phyloP scores from a whole-genome alignment of 768 basidiomycete genomes.

The Tricholoma flavovirens region DNA sequence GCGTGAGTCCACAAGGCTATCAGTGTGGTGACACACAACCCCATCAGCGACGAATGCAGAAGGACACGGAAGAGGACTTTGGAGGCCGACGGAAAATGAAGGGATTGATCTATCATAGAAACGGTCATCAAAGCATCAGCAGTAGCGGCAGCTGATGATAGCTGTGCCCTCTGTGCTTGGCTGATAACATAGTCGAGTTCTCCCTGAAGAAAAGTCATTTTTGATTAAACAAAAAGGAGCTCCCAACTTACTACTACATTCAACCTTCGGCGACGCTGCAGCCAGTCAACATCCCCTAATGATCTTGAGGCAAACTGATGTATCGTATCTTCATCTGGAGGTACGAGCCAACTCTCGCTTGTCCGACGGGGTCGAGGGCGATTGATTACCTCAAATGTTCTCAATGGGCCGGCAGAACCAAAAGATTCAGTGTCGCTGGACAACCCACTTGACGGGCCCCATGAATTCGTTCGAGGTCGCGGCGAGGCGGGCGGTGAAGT shows the following conservation, averaged over 20 bases:
- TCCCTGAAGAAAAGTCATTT: conserved; percentile 37
- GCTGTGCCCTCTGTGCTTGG: conserved; percentile 46
- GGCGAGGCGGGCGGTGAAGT: conserved; percentile 38
- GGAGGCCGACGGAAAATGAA: conserved; percentile 29
- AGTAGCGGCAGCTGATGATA: conserved; percentile 47
- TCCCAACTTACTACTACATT: conserved; percentile 55
- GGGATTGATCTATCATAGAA: conserved; percentile 1
- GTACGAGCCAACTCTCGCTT: conserved; percentile 26
- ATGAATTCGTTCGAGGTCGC: conserved; percentile 42
- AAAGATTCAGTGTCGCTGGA: conserved; percentile 43
- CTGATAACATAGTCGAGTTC: conserved; percentile 68
- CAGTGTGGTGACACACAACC: conserved; percentile 51
- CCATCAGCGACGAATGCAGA: conserved; percentile 55
- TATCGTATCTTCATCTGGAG: conserved; percentile 11
- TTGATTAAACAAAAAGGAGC: conserved; percentile 2
- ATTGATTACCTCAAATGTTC: conserved; percentile 50
- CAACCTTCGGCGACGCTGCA: conserved; percentile 65
- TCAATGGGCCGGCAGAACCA: conserved; percentile 31
- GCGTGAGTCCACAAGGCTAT: conserved; percentile 54
- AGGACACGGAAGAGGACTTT: conserved; percentile 42
- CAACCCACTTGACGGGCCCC: conserved; percentile 39
- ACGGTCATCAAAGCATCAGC: conserved; percentile 30
- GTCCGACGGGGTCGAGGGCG: conserved; percentile 33
- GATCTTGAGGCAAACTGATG: conserved; percentile 38
- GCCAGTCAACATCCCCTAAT: conserved; percentile 73